Percentiles rank a stretch among this genome's conserved stretches.
phyloP scores from a whole-genome alignment of 2,329 filamentous ascomycete genomes.

The Xylaria sp. region DNA sequence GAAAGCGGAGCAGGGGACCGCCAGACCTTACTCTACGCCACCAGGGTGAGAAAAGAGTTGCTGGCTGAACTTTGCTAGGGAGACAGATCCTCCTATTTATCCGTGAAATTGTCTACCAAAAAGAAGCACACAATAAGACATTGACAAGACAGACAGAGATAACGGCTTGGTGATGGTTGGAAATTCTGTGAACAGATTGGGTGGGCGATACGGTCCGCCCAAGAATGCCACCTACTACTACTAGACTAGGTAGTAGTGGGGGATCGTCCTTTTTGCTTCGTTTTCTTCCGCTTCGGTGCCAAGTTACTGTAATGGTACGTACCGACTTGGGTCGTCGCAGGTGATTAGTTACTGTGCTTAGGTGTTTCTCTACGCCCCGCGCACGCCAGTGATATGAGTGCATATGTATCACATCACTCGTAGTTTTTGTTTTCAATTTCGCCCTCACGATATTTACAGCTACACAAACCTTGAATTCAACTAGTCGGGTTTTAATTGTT shows the following conservation, averaged over 20 bases:
- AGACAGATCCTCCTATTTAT: conserved; percentile 1
- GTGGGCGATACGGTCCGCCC: not conserved
- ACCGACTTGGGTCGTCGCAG: no score
- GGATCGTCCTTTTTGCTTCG: not conserved
- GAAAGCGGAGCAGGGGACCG: conserved; percentile 32
- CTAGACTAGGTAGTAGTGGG: no score
- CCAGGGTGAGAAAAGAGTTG: not conserved
- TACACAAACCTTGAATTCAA: not conserved
- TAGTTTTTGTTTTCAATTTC: not conserved
- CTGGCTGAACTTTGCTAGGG: not conserved
- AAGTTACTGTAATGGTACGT: not conserved
- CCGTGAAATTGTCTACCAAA: not conserved
- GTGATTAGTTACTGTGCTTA: no score
- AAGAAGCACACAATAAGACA: not conserved
- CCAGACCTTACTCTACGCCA: conserved; percentile 21
- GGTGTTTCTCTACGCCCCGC: conserved; percentile 14
- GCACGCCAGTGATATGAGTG: conserved; percentile 2
- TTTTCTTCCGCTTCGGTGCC: not conserved
- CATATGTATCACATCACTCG: conserved; percentile 9
- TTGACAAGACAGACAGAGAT: not conserved
- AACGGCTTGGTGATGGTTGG: not conserved
- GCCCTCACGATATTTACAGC: conserved; percentile 22
- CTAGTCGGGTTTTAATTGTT: conserved; percentile 25
- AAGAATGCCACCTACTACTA: not conserved
- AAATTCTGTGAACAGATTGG: not conserved